Base-by-base conservation (phyloP, 2,329 filamentous ascomycete species). In the Aureobasidium zeae region DNA sequence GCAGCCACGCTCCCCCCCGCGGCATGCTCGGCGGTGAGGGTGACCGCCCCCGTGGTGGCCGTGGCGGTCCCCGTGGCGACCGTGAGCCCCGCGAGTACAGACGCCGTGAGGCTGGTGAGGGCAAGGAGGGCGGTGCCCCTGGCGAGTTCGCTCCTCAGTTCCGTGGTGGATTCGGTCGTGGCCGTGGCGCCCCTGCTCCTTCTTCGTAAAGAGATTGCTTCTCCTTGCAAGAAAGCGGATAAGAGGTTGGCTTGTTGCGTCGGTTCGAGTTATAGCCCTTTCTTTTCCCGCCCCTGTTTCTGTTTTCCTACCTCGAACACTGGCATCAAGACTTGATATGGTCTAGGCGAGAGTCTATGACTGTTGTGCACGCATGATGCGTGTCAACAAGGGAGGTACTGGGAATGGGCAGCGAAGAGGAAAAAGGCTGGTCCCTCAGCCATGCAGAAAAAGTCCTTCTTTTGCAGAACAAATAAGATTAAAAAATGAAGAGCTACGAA, bases 1-100 rank as follows among this genome's bases (percentile, higher is more conserved):
- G 91, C 72, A 91, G 86, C 63, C 87, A 95, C 73, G 88, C 87
- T 74, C 89, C 89, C 71, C 89, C 91, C 66, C 88, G 91, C 65
- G 91, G 91, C 67, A 96, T 98, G 91, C 81, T 96, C 75, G 87
- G 87, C 62, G 79, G 76, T 65, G 78, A 81, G 56, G n/a, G n/a
- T n/a, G 88, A 94, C 67, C 81, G 83, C 57, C 54, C 55, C 49
- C 86, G 85, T 64, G 82, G 84, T 69, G 82, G 84, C 70, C 83
- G 86, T 73, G 81, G 83, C 71, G 81, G 81, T 56, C 77, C 73
- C 63, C 73, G 75, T 64, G 82, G 84, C 62, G 81, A 87, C 71
- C 88, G 88, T 67, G 85, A 83, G 66, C 41, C 44, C 22, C 44
- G 48, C 32, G 48, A 45, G 42, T 94, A 95, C 80, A 77, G 88